Evolutionary conservation across 176 grass and related monocot species (phyloP), one percentile per base, ranked within the genome.

Genomic region (Oryza rufipogon): DNA sequence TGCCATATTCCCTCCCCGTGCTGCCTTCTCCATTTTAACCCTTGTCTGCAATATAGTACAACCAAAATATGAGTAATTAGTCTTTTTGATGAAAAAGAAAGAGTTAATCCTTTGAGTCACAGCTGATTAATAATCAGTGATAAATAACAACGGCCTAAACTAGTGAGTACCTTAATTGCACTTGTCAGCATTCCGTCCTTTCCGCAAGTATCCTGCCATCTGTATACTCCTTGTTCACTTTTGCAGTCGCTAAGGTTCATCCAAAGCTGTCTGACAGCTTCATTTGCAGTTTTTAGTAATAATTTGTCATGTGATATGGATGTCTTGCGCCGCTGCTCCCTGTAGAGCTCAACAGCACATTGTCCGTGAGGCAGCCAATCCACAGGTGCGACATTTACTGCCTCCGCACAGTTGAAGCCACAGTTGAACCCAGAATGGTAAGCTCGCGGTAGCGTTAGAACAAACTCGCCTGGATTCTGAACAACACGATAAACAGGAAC

Each of bases 331-430:
- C 34, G 84, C 87, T 98, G 96, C 46, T 90, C 80, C 78, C 96
- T 90, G 48, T 98, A 98, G 20, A 90, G 82, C 85, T 98, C 93
- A 72, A 95, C 85, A 68, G 96, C 96, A 25, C 80, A 90, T 51
- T 93, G 91, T 68, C 96, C 96, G 85, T 83, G 89, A 82, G 89
- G 93, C 34, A 98, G 64, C 96, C 96, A 98, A 76, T 98, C 96
- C 61, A 91, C 80, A 68, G 93, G 96, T 78, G 96, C 89, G 5
- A 98, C 83, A 85, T 98, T 98, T 82, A 98, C 96, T 14, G 96
- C 96, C 81, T 98, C 96, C 0, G 96, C 96, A 86, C 96, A 98
- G 78, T 98, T 98, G 91, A 98, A 98, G 30, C 96, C 96, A 71
- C 89, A 98, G 70, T 95, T 98, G 87, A 98, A 98, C 14, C 96